Evolutionary conservation across 495 filamentous ascomycete species (phyloP).

Genomic region (Apiosordaria backusii): DNA sequence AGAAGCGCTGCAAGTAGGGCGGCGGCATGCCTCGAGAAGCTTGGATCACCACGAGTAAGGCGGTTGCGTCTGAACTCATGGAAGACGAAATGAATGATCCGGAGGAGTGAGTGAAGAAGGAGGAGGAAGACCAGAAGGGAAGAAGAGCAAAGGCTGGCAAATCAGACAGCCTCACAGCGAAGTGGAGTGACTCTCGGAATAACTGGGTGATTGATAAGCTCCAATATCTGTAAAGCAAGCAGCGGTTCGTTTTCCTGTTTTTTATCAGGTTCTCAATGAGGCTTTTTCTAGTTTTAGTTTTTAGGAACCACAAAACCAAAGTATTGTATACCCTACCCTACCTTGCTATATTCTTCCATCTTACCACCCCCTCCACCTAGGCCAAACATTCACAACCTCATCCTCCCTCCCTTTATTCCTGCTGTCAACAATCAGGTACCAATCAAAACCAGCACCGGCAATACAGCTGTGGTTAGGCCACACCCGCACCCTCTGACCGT

Average conservation of each 20-base stretch:
- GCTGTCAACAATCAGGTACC: slow-evolving; percentile 74
- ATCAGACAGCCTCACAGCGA: too few relatives aligned
- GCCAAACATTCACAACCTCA: slow-evolving; percentile 69
- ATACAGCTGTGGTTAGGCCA: slow-evolving; percentile 89
- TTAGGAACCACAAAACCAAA: neutral
- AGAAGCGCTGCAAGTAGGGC: slow-evolving; percentile 71
- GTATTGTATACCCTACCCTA: neutral
- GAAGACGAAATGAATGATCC: neutral
- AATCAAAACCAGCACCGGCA: slow-evolving; percentile 66
- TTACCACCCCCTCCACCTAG: slow-evolving; percentile 59
- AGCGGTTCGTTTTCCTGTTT: neutral
- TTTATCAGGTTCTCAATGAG: neutral
- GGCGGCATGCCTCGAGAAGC: neutral
- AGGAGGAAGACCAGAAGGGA: neutral
- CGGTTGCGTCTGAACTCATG: neutral
- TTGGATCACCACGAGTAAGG: neutral
- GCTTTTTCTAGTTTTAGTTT: neutral
- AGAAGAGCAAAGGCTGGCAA: neutral
- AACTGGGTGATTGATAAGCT: too few relatives aligned
- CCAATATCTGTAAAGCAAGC: too few relatives aligned
- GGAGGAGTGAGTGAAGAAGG: neutral
- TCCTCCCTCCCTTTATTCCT: slow-evolving; percentile 46
- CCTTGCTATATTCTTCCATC: neutral
- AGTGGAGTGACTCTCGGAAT: too few relatives aligned
- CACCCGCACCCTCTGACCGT: slow-evolving; percentile 62